Evolutionary conservation across 176 grass and related monocot species (phyloP), one percentile per base, ranked within the genome.

Genomic region (Carex parvula): DNA sequence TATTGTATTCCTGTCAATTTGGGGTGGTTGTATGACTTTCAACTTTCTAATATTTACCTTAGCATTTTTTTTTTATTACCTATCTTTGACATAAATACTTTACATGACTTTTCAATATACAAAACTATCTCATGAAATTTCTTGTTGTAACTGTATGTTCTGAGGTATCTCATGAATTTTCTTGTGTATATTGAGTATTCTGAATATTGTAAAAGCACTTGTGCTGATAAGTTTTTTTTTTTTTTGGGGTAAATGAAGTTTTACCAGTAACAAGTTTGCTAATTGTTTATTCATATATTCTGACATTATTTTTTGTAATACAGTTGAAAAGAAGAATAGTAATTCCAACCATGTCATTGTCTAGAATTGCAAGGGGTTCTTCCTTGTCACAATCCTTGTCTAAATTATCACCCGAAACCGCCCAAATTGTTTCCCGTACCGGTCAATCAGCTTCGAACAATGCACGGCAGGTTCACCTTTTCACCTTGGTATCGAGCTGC

Each of bases 301-400:
- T 52, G 9, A 74, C 44, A 26, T 8, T 52, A 52, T 30, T 16
- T 26, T 55, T 76, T 5, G 2, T 53, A 17, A 55, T 55, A 1
- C 72, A 76, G 72, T 3, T 61, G 39, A 64, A 50, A 82, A 82
- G 20, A 66, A 67, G 41, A 64, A 82, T 52, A 32, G 7, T 17
- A 10, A 54, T 82, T 67, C 21, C 39, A 66, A 29, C 63, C 26
- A 90, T 91, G 93, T 85, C 79, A 3, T 83, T 60, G 85, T 93
- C 85, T 20, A 88, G 94, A 86, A 88, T 96, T 76, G 85, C 79
- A 20, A 91, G 89, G 87, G 57, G 87, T 80, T 77, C 83, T 26
- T 69, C 77, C 33, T 83, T 89, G 18, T 87, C 83, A 81, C 89
- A 85, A 57, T 91, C 89, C 6, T 82, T 92, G 5, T 83, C 91